These are phyloP conservation scores for Pichia sp. DNA, from an alignment of 1,139 yeast species.

Conservation along the genomic window DNA sequence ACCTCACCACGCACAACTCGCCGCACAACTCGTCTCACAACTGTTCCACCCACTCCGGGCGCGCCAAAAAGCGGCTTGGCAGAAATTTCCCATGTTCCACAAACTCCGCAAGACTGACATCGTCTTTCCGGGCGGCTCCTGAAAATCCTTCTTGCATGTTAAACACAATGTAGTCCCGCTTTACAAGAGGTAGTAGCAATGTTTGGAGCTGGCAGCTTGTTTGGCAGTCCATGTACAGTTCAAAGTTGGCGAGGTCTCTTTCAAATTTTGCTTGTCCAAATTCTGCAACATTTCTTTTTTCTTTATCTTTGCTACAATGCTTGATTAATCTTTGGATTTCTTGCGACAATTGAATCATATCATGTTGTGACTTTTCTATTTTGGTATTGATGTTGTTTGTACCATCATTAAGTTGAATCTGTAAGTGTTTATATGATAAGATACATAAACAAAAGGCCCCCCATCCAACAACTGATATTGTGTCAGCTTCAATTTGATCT, in stretches of 20 bases:
- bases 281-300: not conserved
- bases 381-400: too few species aligned
- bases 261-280: not conserved
- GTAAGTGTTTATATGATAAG: slow-evolving; percentile 5
- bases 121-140: not conserved
- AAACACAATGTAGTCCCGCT: not conserved
- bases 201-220: not conserved
- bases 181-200: not conserved
- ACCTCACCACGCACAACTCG: too few species aligned
- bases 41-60: not conserved
- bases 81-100: not conserved
- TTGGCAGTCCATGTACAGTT: slow-evolving; percentile 2
- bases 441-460: slow-evolving; percentile 8
- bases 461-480: slow-evolving; percentile 3
- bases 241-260: not conserved
- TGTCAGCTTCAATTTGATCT: not conserved
- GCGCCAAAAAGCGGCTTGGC: not conserved
- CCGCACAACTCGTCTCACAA: not conserved
- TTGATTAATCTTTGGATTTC: slow-evolving; percentile 3
- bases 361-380: slow-evolving; percentile 4
- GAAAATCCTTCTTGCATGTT: not conserved
- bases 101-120: not conserved
- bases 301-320: not conserved
- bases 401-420: not conserved
- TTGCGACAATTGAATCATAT: slow-evolving; percentile 3